Conservation (phyloP, 2,329 filamentous ascomycete species). For the Ophiocordyceps camponoti-floridani region DNA sequence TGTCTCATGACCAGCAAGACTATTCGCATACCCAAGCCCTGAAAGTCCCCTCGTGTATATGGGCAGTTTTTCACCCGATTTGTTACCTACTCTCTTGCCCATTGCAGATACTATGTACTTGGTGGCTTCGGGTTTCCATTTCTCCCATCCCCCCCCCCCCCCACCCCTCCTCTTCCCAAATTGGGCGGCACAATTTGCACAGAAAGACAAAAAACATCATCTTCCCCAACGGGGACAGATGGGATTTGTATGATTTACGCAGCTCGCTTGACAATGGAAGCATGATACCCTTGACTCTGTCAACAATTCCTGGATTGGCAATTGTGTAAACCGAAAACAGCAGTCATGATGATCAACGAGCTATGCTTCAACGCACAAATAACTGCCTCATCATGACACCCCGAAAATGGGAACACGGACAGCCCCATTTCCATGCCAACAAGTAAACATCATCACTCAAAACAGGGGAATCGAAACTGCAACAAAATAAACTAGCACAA, state of each 20-base stretch:
- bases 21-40: constrained; percentile 84
- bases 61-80: background rate
- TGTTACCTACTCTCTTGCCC: background rate
- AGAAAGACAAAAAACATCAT: no score
- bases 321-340: no score
- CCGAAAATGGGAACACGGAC: no score
- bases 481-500: no score
- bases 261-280: background rate
- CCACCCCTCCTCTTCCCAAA: background rate
- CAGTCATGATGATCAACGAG: no score
- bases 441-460: no score
- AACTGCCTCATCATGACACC: no score
- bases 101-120: background rate
- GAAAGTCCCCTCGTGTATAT: constrained; percentile 3
- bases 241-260: background rate
- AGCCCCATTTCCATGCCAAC: no score
- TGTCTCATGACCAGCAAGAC: constrained; percentile 92
- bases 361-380: no score
- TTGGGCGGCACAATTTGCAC: background rate
- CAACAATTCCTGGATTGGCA: no score
- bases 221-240: background rate
- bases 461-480: no score
- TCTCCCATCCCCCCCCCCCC: no score
- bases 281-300: background rate
- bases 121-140: background rate